These are phyloP conservation scores for Alliaria petiolata DNA, from an alignment of 345 rosid genomes.

Conservation along the genomic window DNA sequence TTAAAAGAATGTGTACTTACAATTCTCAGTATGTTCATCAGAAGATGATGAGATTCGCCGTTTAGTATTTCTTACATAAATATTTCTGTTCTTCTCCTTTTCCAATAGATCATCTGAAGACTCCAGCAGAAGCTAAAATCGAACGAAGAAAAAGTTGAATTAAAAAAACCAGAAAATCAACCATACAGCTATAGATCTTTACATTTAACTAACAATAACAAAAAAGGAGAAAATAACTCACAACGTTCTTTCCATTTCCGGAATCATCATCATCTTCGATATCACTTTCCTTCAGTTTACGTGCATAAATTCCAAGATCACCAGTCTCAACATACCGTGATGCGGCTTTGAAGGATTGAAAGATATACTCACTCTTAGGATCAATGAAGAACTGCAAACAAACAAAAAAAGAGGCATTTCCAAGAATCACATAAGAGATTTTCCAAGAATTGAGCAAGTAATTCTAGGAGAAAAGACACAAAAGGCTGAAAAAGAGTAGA, in stretches of 20 bases:
- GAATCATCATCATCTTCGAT: conserved; percentile 34
- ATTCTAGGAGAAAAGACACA: neutral
- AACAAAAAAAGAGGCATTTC: conserved; percentile 7
- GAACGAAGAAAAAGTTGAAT: neutral
- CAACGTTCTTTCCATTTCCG: conserved; percentile 42
- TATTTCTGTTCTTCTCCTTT: neutral
- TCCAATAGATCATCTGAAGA: neutral
- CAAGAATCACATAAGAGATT: neutral
- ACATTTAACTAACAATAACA: neutral
- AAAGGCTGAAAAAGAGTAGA: conserved; percentile 6
- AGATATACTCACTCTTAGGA: conserved; percentile 71
- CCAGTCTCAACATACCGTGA: conserved; percentile 73
- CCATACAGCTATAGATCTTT: neutral
- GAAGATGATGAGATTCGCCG: conserved; percentile 12
- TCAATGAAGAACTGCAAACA: conserved; percentile 66
- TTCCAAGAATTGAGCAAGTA: neutral
- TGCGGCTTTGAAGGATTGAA: conserved; percentile 82
- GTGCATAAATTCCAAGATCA: conserved; percentile 51
- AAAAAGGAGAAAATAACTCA: conserved; percentile 31
- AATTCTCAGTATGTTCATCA: conserved; percentile 11
- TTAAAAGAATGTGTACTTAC: conserved; percentile 1
- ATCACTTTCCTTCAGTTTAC: conserved; percentile 45
- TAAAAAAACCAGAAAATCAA: neutral
- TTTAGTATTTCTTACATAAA: conserved; percentile 9
- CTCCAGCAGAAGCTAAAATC: conserved; percentile 4